Evolutionary conservation across 169 alveolate species (phyloP).

Genomic region (Amoebophrya sp.): DNA sequence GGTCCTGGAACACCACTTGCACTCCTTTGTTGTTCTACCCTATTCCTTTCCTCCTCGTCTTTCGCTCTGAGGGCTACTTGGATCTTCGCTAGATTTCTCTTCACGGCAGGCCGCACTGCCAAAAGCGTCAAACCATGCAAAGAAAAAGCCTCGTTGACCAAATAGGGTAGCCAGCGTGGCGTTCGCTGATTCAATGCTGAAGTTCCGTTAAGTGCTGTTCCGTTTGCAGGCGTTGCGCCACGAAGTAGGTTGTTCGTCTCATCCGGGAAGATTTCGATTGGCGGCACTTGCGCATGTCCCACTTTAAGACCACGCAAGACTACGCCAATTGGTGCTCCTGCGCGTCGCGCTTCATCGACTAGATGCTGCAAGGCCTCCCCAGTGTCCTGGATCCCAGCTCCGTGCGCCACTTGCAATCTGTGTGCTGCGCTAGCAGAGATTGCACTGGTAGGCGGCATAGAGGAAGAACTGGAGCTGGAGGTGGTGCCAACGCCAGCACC

Average conservation of each 20-base stretch:
- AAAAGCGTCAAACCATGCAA: background rate
- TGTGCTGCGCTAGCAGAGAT: too few relatives aligned
- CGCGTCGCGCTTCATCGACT: background rate
- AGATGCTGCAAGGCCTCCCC: background rate
- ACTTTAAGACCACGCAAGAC: background rate
- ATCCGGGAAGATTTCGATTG: background rate
- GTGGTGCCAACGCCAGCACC: background rate
- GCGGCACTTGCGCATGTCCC: background rate
- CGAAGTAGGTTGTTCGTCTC: background rate
- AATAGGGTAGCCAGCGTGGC: background rate
- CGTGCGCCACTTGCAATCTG: background rate
- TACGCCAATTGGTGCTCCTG: background rate
- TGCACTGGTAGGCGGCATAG: too few relatives aligned
- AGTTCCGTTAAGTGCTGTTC: too few relatives aligned
- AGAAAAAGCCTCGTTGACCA: background rate
- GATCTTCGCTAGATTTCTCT: background rate
- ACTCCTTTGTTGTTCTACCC: background rate
- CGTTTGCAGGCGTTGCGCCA: too few relatives aligned
- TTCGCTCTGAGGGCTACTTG: background rate
- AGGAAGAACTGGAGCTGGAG: too few relatives aligned
- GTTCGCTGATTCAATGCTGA: too few relatives aligned
- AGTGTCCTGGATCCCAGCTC: background rate
- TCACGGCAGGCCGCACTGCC: background rate
- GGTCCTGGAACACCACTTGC: too few relatives aligned
- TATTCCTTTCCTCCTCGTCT: background rate